Conservation (phyloP, 345 rosid genomes). For the Durio zibethinus region DNA sequence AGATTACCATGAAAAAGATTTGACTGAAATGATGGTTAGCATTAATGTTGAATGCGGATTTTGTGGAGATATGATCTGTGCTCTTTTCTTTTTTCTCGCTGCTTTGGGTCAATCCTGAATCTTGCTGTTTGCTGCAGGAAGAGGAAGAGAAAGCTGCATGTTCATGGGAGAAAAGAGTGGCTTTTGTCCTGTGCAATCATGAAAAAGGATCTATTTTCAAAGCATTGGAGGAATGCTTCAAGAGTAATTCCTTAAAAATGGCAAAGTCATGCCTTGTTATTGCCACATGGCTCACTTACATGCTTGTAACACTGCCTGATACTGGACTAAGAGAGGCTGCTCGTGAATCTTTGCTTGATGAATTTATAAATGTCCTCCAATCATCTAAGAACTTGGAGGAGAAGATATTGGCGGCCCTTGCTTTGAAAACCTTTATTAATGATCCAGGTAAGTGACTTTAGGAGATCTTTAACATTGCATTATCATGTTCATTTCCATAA, state of each 20-base stretch:
- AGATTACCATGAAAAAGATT: conserved; percentile 33
- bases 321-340: conserved; percentile 44
- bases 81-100: background rate
- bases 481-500: background rate
- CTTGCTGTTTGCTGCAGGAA: conserved; percentile 27
- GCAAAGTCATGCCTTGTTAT: conserved; percentile 53
- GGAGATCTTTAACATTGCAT: background rate
- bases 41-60: background rate
- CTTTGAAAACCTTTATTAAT: conserved; percentile 50
- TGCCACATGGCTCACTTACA: conserved; percentile 54
- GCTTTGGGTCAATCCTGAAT: background rate
- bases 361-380: conserved; percentile 57
- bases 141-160: conserved; percentile 49
- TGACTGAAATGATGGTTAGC: conserved; percentile 41
- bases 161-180: conserved; percentile 59
- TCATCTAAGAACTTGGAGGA: conserved; percentile 60
- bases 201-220: conserved; percentile 65
- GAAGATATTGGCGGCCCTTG: conserved; percentile 57
- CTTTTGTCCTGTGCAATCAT: conserved; percentile 60
- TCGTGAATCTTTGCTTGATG: conserved; percentile 46
- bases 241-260: conserved; percentile 53
- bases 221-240: conserved; percentile 60
- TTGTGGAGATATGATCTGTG: background rate
- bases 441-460: conserved; percentile 41
- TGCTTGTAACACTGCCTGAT: conserved; percentile 58